Conservation (phyloP, 2,329 filamentous ascomycete species). For the Arthrobotrys conoides region DNA sequence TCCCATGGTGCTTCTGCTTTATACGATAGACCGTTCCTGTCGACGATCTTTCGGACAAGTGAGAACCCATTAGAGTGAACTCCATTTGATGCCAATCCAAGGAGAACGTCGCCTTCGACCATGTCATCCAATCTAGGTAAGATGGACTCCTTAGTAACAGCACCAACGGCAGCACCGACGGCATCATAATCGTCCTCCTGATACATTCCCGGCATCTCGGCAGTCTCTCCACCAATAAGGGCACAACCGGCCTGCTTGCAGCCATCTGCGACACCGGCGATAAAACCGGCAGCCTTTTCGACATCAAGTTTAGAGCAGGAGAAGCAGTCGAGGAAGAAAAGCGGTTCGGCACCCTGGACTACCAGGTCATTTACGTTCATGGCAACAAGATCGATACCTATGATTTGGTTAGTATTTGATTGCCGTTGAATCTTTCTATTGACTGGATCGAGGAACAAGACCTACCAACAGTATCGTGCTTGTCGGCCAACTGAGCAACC, state of each 20-base stretch:
- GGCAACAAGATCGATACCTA: constrained; percentile 89
- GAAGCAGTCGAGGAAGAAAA: constrained; percentile 99
- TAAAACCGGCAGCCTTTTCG: constrained; percentile 83
- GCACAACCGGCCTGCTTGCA: constrained; percentile 89
- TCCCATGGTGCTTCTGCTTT: constrained; percentile 83
- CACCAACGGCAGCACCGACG: constrained; percentile 89
- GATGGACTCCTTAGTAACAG: constrained; percentile 76
- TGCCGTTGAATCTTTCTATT: background rate
- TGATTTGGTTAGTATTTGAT: constrained; percentile 9
- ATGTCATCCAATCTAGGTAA: constrained; percentile 84
- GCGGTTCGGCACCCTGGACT: constrained; percentile 92
- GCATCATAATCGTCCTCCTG: constrained; percentile 90
- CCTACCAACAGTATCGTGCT: constrained; percentile 86
- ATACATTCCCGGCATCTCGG: constrained; percentile 98
- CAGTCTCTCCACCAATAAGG: constrained; percentile 95
- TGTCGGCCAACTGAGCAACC: constrained; percentile 88
- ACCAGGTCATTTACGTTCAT: constrained; percentile 99
- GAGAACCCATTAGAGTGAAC: constrained; percentile 98
- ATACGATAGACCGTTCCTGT: constrained; percentile 79
- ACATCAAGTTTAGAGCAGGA: constrained; percentile 90
- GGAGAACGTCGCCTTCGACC: constrained; percentile 83
- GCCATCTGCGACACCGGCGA: constrained; percentile 88
- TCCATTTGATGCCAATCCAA: constrained; percentile 87
- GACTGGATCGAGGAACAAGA: background rate
- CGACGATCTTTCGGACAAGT: constrained; percentile 90